phyloP scores from a whole-genome alignment of 2,329 filamentous ascomycete genomes.

The Emericellopsis atlantica region DNA sequence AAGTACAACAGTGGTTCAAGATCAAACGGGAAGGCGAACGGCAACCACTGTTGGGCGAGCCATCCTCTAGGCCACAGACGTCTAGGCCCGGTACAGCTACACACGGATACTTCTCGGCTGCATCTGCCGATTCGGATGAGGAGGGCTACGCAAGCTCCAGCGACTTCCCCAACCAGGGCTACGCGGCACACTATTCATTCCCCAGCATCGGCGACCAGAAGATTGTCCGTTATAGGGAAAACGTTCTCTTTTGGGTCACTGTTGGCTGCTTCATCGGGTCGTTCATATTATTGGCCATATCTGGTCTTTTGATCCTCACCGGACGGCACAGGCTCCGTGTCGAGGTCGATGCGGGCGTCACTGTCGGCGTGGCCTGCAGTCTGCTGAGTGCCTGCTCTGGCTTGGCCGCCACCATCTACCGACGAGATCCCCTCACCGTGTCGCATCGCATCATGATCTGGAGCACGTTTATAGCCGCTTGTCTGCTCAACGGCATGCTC shows the following conservation, averaged over 20 bases:
- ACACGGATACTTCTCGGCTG: conserved; percentile 16
- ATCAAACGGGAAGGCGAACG: conserved; percentile 13
- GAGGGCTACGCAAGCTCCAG: conserved; percentile 41
- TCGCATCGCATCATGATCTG: conserved; percentile 28
- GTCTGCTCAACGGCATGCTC: conserved; percentile 29
- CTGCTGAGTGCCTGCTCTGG: conserved; percentile 50
- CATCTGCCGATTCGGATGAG: conserved; percentile 24
- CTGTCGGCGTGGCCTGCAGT: conserved; percentile 56
- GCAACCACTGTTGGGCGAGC: conserved; percentile 12
- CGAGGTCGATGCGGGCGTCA: conserved; percentile 63
- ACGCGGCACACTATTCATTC: conserved; percentile 40
- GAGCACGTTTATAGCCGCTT: conserved; percentile 20
- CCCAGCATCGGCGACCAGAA: conserved; percentile 39
- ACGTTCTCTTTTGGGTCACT: conserved; percentile 40
- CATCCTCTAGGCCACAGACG: background rate
- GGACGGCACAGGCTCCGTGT: conserved; percentile 53
- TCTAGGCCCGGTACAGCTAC: conserved; percentile 10
- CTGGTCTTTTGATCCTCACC: conserved; percentile 52
- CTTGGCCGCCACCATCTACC: conserved; percentile 44
- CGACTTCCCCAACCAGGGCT: conserved; percentile 34
- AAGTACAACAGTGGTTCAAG: conserved; percentile 36
- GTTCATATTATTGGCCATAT: conserved; percentile 50
- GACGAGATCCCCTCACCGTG: conserved; percentile 29
- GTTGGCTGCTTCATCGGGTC: conserved; percentile 44
- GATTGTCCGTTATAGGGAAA: conserved; percentile 36